phyloP scores from a whole-genome alignment of 805 yeast species.

The Pichia kluyveri region DNA sequence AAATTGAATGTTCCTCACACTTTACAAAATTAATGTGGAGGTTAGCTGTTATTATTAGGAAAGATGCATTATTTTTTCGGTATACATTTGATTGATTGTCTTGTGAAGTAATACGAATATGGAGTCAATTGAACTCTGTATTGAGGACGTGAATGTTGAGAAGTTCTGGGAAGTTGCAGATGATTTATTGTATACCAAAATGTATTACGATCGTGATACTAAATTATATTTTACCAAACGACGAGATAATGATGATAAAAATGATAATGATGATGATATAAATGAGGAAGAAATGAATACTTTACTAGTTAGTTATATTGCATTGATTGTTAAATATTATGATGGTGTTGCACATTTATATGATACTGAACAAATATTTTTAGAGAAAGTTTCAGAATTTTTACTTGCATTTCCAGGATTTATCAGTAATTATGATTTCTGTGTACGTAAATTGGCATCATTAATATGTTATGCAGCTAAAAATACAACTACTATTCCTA shows the following conservation, averaged over 20 bases:
- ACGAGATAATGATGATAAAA: constrained; percentile 6
- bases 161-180: constrained; percentile 26
- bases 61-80: too few species aligned
- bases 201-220: constrained; percentile 18
- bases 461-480: constrained; percentile 27
- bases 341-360: constrained; percentile 7
- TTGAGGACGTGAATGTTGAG: constrained; percentile 4
- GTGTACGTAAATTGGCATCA: constrained; percentile 41
- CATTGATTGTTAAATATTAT: constrained; percentile 23
- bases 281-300: constrained; percentile 25
- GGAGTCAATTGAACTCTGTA: neutral
- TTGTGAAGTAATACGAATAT: neutral
- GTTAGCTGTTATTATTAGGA: too few species aligned
- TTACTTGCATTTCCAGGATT: constrained; percentile 23
- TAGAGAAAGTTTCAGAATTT: constrained; percentile 18
- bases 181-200: constrained; percentile 22
- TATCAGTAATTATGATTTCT: constrained; percentile 32
- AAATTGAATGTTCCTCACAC: too few species aligned
- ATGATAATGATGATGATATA: constrained; percentile 8
- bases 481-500: neutral
- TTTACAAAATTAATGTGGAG: too few species aligned
- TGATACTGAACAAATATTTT: neutral
- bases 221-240: constrained; percentile 17
- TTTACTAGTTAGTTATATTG: constrained; percentile 25
- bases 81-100: too few species aligned